Percentiles rank a stretch among this genome's conserved stretches.
These are phyloP conservation scores for Xylariomycetidae sp. DNA, from an alignment of 2,329 filamentous ascomycete species.

Conservation along the genomic window DNA sequence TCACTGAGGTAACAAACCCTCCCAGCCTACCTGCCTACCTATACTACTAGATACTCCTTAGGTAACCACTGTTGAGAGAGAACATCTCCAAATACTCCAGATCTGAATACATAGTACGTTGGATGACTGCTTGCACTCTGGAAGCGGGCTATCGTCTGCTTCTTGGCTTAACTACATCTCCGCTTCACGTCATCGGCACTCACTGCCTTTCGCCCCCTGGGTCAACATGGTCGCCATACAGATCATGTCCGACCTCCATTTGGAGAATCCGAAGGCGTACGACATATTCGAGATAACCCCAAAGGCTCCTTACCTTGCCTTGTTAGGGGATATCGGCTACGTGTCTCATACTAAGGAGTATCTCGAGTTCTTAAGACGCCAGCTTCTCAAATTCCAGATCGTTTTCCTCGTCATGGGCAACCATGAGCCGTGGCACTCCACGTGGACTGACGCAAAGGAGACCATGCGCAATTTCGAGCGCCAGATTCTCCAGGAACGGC, in stretches of 20 bases:
- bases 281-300: slow-evolving; percentile 43
- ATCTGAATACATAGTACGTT: too few species aligned
- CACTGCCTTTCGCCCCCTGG: too few species aligned
- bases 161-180: too few species aligned
- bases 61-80: too few species aligned
- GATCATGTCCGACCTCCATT: slow-evolving; percentile 55
- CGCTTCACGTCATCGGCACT: too few species aligned
- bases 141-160: too few species aligned
- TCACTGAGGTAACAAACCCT: too few species aligned
- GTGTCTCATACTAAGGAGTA: slow-evolving; percentile 33
- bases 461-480: slow-evolving; percentile 29
- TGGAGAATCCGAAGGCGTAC: slow-evolving; percentile 46
- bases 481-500: slow-evolving; percentile 15
- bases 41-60: too few species aligned
- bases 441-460: slow-evolving; percentile 28
- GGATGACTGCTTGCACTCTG: too few species aligned
- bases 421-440: slow-evolving; percentile 48
- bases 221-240: slow-evolving; percentile 32
- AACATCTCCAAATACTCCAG: too few species aligned
- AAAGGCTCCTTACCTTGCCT: slow-evolving; percentile 45
- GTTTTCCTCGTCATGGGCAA: slow-evolving; percentile 53
- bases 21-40: too few species aligned
- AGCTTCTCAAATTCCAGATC: slow-evolving; percentile 42
- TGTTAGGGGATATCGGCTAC: slow-evolving; percentile 54
- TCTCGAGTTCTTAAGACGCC: slow-evolving; percentile 40